Evolutionary conservation across 2,329 filamentous ascomycete genomes (phyloP).

Genomic region (Colletotrichum chlorophyti): DNA sequence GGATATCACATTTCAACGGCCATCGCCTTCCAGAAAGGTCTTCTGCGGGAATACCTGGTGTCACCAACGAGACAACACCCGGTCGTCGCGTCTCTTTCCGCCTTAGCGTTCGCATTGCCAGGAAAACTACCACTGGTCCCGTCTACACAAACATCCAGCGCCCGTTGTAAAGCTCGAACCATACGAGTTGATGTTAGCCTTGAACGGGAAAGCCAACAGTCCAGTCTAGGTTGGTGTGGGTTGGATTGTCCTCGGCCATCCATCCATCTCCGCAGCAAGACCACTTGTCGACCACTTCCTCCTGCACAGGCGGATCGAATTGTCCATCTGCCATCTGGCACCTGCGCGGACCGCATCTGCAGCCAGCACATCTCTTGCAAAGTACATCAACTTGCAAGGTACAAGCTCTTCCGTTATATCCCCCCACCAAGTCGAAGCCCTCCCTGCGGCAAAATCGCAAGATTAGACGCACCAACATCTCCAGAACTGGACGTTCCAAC

Average conservation of each 20-base stretch:
- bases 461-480: slow-evolving; percentile 23
- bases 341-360: slow-evolving; percentile 27
- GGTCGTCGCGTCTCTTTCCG: slow-evolving; percentile 13
- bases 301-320: slow-evolving; percentile 29
- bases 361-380: slow-evolving; percentile 27
- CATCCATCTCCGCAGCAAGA: slow-evolving; percentile 24
- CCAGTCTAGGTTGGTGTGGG: slow-evolving; percentile 18
- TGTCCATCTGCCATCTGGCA: slow-evolving; percentile 29
- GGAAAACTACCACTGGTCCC: neutral
- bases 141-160: neutral
- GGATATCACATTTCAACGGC: slow-evolving; percentile 15
- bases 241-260: slow-evolving; percentile 27
- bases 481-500: slow-evolving; percentile 19
- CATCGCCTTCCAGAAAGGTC: slow-evolving; percentile 23
- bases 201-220: slow-evolving; percentile 11
- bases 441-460: slow-evolving; percentile 26
- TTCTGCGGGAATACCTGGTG: slow-evolving; percentile 16
- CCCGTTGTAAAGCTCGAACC: slow-evolving; percentile 1
- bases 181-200: slow-evolving; percentile 5
- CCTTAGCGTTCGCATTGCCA: slow-evolving; percentile 13
- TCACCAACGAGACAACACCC: slow-evolving; percentile 8
- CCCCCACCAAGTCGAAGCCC: slow-evolving; percentile 27
- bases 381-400: slow-evolving; percentile 29
- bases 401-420: slow-evolving; percentile 28
- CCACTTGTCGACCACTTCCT: slow-evolving; percentile 25